Evolutionary conservation across 169 alveolate genomes (phyloP).

Genomic region (Condylostoma magnum): DNA sequence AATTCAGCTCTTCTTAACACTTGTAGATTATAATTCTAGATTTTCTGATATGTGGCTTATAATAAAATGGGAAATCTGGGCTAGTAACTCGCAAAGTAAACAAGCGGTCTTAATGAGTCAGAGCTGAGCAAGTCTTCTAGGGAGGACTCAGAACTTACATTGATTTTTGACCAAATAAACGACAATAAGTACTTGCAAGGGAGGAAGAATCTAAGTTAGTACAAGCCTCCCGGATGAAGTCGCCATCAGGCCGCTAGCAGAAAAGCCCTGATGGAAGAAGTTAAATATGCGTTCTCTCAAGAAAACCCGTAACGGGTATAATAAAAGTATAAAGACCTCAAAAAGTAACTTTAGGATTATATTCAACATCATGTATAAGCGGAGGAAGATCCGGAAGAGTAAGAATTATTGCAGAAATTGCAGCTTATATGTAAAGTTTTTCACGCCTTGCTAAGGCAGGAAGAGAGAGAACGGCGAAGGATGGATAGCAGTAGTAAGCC

Average conservation of each 20-base stretch:
- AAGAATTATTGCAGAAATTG: conserved; percentile 2
- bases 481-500: neutral
- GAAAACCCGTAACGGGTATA: neutral
- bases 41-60: no score
- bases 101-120: conserved; percentile 9
- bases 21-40: no score
- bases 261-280: conserved; percentile 11
- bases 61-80: no score
- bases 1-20: no score
- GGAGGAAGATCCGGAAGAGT: conserved; percentile 27
- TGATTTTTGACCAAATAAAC: conserved; percentile 5
- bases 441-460: conserved; percentile 18
- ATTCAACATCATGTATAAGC: neutral
- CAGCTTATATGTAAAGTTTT: conserved; percentile 5
- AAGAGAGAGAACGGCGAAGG: conserved; percentile 27
- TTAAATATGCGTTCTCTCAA: conserved; percentile 11
- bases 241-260: neutral
- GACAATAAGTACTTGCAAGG: neutral
- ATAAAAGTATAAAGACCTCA: conserved; percentile 20
- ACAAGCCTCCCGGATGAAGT: conserved; percentile 6
- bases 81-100: no score
- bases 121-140: conserved; percentile 8
- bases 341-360: neutral
- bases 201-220: neutral
- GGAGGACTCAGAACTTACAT: conserved; percentile 26